Conservation (phyloP, 1,139 yeast genomes). For the Hansenula lynferdii region DNA sequence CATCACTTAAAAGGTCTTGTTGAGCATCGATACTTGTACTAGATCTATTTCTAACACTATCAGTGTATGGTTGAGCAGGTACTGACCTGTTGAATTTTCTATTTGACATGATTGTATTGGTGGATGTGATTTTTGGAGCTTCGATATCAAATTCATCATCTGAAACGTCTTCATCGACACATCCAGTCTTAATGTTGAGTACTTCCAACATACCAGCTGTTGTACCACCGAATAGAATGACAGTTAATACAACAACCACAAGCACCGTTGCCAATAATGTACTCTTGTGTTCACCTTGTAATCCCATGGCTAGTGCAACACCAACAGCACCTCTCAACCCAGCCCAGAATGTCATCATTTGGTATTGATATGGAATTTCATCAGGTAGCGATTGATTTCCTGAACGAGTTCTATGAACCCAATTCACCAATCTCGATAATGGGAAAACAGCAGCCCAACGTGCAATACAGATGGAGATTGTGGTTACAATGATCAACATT, state of each 20-base stretch:
- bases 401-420: constrained; percentile 58
- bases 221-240: constrained; percentile 95
- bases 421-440: constrained; percentile 76
- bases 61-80: constrained; percentile 6
- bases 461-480: constrained; percentile 87
- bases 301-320: constrained; percentile 96
- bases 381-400: constrained; percentile 54
- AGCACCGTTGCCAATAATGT: constrained; percentile 89
- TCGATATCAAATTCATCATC: constrained; percentile 97
- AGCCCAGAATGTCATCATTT: constrained; percentile 99
- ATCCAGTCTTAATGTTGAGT: constrained; percentile 88
- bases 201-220: constrained; percentile 98
- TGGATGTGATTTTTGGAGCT: constrained; percentile 43
- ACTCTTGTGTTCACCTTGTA: constrained; percentile 91
- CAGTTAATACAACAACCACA: constrained; percentile 95
- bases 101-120: constrained; percentile 23
- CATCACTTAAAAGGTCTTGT: constrained; percentile 21
- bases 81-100: constrained; percentile 28
- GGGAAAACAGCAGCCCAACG: constrained; percentile 99
- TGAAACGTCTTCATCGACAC: constrained; percentile 78
- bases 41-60: constrained; percentile 6
- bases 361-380: constrained; percentile 92
- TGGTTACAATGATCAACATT: constrained; percentile 81
- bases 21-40: constrained; percentile 13
- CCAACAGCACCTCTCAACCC: constrained; percentile 99